A percentile compares a stretch with the other conserved stretches of the same genome.
Conservation (phyloP, 768 basidiomycete species). For the Trametes gibbosa region DNA sequence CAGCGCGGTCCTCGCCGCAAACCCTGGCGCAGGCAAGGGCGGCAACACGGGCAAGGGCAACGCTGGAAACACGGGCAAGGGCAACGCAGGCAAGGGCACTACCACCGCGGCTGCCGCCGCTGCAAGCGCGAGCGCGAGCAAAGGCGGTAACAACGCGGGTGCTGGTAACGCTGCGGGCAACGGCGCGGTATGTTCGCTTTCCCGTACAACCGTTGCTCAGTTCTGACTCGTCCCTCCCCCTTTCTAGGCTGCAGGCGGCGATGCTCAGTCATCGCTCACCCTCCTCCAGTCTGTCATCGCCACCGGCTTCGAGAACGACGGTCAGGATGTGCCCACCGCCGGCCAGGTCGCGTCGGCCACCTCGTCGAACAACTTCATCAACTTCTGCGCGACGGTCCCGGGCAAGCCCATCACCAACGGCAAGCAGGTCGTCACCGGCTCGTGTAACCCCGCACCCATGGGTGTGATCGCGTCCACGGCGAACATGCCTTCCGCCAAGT, state of each 20-base stretch:
- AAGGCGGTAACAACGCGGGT: neutral
- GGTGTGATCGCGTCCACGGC: conserved; percentile 52
- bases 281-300: conserved; percentile 47
- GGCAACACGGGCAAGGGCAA: neutral
- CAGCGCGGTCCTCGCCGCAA: conserved; percentile 13
- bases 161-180: conserved; percentile 1
- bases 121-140: neutral
- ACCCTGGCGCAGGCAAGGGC: conserved; percentile 14
- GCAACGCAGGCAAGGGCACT: conserved; percentile 3
- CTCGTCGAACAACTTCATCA: conserved; percentile 66
- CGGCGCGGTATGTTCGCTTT: conserved; percentile 1
- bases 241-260: neutral
- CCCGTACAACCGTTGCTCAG: neutral
- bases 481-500: conserved; percentile 58
- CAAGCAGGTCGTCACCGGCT: conserved; percentile 39
- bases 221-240: too few relatives aligned
- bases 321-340: conserved; percentile 37
- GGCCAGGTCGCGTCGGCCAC: conserved; percentile 54
- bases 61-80: neutral
- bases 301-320: conserved; percentile 45
- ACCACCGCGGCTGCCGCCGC: neutral
- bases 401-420: conserved; percentile 47
- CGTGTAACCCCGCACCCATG: conserved; percentile 64
- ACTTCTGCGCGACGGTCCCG: conserved; percentile 43
- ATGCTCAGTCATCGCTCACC: conserved; percentile 23